Conservation (phyloP, 208 protist genomes). For the Leishmania mexicana region DNA sequence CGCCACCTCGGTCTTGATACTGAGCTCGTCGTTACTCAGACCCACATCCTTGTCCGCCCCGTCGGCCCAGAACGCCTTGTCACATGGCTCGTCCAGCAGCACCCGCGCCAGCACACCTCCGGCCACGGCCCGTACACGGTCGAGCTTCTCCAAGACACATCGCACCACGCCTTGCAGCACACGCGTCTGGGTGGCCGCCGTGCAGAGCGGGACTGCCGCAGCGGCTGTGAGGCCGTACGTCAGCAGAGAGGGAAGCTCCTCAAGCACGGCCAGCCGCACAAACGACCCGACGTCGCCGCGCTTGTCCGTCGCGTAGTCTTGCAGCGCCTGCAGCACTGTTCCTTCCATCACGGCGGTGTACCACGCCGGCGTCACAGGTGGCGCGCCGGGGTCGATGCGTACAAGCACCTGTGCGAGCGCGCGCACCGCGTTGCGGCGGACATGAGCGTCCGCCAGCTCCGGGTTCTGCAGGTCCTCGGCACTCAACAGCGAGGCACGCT, state of each 20-base stretch:
- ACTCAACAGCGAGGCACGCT: slow-evolving; percentile 25
- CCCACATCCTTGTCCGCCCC: background rate
- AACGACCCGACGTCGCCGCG: slow-evolving; percentile 98
- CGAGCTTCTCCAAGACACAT: slow-evolving; percentile 92
- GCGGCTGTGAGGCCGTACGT: slow-evolving; percentile 31
- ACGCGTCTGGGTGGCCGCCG: slow-evolving; percentile 17
- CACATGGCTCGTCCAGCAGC: slow-evolving; percentile 28
- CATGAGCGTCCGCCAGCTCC: slow-evolving; percentile 89
- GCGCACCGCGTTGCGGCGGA: slow-evolving; percentile 88
- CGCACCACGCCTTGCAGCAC: slow-evolving; percentile 75
- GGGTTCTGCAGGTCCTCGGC: slow-evolving; percentile 37
- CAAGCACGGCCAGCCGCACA: slow-evolving; percentile 93
- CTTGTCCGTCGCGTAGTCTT: slow-evolving; percentile 95
- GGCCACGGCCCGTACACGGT: slow-evolving; percentile 81
- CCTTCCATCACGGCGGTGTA: slow-evolving; percentile 44
- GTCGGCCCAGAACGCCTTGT: background rate
- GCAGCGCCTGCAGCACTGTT: slow-evolving; percentile 62
- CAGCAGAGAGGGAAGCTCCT: slow-evolving; percentile 59
- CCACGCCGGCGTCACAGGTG: slow-evolving; percentile 26
- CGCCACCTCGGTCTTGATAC: slow-evolving; percentile 4
- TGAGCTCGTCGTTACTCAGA: background rate
- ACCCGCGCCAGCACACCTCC: slow-evolving; percentile 45
- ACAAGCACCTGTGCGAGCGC: slow-evolving; percentile 54
- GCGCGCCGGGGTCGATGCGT: slow-evolving; percentile 25
- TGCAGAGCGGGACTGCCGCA: slow-evolving; percentile 14